These are phyloP conservation scores for Micromonas commoda DNA, from an alignment of 139 green algal species.

Conservation along the genomic window DNA sequence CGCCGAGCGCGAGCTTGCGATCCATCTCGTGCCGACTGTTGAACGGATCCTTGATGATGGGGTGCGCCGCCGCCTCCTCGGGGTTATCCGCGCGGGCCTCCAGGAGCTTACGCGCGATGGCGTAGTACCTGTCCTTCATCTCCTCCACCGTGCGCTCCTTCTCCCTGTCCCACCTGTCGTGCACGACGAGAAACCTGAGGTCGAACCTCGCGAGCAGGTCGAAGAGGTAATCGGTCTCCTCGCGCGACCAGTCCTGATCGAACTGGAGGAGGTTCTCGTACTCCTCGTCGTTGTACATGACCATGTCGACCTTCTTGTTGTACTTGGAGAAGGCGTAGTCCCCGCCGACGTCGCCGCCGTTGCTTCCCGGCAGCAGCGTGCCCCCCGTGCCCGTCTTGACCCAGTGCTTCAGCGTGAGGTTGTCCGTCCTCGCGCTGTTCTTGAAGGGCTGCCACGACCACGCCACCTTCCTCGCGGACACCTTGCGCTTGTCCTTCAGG, in stretches of 20 bases:
- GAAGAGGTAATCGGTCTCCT: constrained; percentile 41
- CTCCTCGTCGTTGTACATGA: constrained; percentile 37
- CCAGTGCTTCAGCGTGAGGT: constrained; percentile 37
- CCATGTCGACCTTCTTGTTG: constrained; percentile 40
- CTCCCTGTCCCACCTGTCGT: constrained; percentile 28
- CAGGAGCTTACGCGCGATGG: constrained; percentile 8
- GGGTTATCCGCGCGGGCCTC: background rate
- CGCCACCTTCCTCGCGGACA: constrained; percentile 25
- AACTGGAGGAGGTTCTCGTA: constrained; percentile 14
- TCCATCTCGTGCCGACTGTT: constrained; percentile 23
- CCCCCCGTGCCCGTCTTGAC: constrained; percentile 19
- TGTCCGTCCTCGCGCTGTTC: constrained; percentile 28
- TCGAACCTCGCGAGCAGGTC: constrained; percentile 34
- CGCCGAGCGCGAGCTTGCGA: background rate
- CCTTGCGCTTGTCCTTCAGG: constrained; percentile 32
- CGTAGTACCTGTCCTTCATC: constrained; percentile 40
- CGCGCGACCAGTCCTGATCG: constrained; percentile 22
- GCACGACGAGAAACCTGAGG: constrained; percentile 33
- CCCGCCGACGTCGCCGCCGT: constrained; percentile 16
- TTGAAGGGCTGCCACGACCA: constrained; percentile 37
- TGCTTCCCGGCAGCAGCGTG: constrained; percentile 5
- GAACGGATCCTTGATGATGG: constrained; percentile 20
- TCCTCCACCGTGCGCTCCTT: constrained; percentile 28
- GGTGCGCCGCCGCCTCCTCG: constrained; percentile 19
- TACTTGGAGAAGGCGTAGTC: constrained; percentile 43